Evolutionary conservation across 768 basidiomycete genomes (phyloP), one percentile per base, ranked within the genome.

Genomic region (Tricholoma terreum): DNA sequence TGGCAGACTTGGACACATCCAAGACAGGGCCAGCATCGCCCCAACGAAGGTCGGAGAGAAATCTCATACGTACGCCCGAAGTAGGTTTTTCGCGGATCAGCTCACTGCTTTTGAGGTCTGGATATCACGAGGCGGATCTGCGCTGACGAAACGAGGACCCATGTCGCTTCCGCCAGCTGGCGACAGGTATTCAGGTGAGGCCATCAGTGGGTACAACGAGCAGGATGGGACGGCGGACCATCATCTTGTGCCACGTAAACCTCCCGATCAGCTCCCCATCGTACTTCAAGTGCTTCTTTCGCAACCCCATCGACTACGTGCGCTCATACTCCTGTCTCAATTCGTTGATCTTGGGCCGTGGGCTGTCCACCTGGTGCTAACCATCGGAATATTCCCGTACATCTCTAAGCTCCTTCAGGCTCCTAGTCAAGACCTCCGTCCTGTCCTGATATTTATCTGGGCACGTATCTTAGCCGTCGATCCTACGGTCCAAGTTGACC

Each of bases 391-490:
- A 67, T 98, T 98, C 77, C 96, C 97, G 3, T 99, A 98, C 69
- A 98, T 98, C 51, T 92, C 93, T 56, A 95, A 97, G 66, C 83
- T 99, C 5, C 82, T 99, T 6, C 94, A 97, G 72, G 94, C 96
- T 0, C 93, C 94, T 0, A 92, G 94, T 1, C 87, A 88, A 62
- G 96, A 98, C 65, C 82, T 98, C n/a, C 89, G 94, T 24, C 97
- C 97, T 0, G 96, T 98, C 8, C 79, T 99, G 19, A 98, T 98
- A 61, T 99, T 98, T 76, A 98, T 99, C 58, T 98, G 97, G 97
- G 91, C 96, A 2, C 84, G 97, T 19, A 98, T 99, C 60, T 83
- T 98, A 27, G 96, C 96, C 1, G 93, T 98, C n/a, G 96, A 98
- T 69, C 86, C 87, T 1, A 84, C 88, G 5, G 96, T 96, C 50